phyloP scores from a whole-genome alignment of 768 basidiomycete genomes.

The Pleurotus cornucopiae region DNA sequence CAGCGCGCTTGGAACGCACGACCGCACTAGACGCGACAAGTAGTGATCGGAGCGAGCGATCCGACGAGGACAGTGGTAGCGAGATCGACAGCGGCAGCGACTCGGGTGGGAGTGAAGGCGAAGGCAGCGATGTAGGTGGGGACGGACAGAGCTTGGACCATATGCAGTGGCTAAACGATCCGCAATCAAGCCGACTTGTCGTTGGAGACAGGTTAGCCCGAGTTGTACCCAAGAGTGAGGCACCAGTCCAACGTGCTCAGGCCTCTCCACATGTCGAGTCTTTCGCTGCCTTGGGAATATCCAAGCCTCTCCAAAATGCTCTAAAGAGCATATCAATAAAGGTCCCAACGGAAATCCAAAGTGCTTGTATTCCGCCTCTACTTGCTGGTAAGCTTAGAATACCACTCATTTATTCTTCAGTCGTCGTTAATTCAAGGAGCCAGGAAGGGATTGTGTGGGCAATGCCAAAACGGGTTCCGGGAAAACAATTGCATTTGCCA shows the following conservation, averaged over 20 bases:
- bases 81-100: no score
- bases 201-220: neutral
- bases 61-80: no score
- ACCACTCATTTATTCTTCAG: neutral
- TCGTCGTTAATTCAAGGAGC: neutral
- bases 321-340: constrained; percentile 82
- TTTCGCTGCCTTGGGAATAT: constrained; percentile 47
- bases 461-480: constrained; percentile 98
- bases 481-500: constrained; percentile 95
- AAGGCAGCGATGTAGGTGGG: neutral
- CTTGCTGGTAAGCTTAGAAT: constrained; percentile 55
- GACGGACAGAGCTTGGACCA: neutral
- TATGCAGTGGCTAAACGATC: neutral
- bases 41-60: no score
- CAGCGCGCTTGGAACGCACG: no score
- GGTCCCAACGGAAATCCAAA: constrained; percentile 82
- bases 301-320: constrained; percentile 53
- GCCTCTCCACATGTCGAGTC: neutral
- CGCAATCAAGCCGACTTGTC: neutral
- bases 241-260: no score
- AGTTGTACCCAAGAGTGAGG: neutral
- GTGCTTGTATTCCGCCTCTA: constrained; percentile 85
- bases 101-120: neutral
- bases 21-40: no score
- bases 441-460: constrained; percentile 94